Percentiles rank a stretch among this genome's conserved stretches.
These are phyloP conservation scores for Saturnispora gosingensis DNA, from an alignment of 805 yeast genomes.

Conservation along the genomic window DNA sequence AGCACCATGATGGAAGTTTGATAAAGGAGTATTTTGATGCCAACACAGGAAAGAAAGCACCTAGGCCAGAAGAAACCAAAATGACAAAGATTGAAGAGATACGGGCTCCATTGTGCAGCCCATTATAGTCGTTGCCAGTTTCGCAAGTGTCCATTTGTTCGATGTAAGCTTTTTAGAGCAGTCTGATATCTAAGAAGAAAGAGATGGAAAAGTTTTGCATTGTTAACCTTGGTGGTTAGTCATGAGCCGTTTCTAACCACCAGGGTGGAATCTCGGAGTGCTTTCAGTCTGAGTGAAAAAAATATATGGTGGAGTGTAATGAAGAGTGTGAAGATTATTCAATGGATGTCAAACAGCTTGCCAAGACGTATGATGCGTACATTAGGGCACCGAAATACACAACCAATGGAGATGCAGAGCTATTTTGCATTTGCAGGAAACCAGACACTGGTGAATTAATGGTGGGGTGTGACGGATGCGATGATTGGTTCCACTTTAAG, in stretches of 20 bases:
- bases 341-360: constrained; percentile 16
- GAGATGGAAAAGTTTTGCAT: not conserved
- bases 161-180: not conserved
- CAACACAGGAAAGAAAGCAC: constrained; percentile 53
- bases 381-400: constrained; percentile 31
- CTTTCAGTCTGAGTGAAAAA: not conserved
- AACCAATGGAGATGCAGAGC: constrained; percentile 43
- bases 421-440: constrained; percentile 69
- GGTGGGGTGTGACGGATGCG: constrained; percentile 95
- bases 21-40: constrained; percentile 51
- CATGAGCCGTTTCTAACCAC: not conserved
- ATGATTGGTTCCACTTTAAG: constrained; percentile 85
- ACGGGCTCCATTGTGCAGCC: constrained; percentile 34
- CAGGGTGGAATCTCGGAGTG: not conserved
- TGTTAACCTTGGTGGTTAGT: not conserved
- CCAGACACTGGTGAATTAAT: constrained; percentile 75
- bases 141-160: constrained; percentile 14
- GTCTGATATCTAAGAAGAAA: not conserved
- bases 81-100: constrained; percentile 58
- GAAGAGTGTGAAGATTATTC: not conserved
- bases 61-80: constrained; percentile 45
- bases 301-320: not conserved
- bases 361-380: constrained; percentile 23
- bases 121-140: constrained; percentile 15
- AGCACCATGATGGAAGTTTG: constrained; percentile 51